Evolutionary conservation across 768 basidiomycete species (phyloP), one percentile per base, ranked within the genome.

Genomic region (Obba rivulosa): DNA sequence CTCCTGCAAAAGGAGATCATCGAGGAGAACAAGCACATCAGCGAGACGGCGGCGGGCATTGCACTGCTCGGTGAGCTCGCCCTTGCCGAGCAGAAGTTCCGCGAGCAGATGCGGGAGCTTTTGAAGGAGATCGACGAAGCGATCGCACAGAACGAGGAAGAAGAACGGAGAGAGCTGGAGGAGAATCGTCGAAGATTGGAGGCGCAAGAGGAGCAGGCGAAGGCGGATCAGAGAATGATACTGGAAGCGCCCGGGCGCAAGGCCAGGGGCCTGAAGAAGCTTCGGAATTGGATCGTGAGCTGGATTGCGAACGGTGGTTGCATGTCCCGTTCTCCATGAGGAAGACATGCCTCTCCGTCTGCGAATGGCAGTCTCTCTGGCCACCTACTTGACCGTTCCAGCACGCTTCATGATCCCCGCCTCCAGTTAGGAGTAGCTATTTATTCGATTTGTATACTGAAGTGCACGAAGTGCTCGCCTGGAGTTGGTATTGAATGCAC

Each of bases 101-200:
- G 20, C 2, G 39, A 34, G 39, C 41, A 62, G 31, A 31, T 54
- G 34, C 25, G 46, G 21, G 50, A 49, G 0, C 45, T 65, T 20
- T 50, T 50, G 34, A 43, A 53, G 25, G 63, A 64, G 8, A 48
- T 64, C 25, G 38, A 46, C 20, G 49, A 54, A n/a, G 49, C 28
- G 14, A 54, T 31, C 23, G 10, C 16, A 23, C 9, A 45, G 40
- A 43, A 46, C 13, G 34, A 49, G 9, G n/a, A 34, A 17, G 42
- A 39, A 74, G 75, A 49, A 2, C 79, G 79, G 78, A 70, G 66
- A 4, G 63, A 67, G 52, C 68, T 78, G 21, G 64, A 63, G 38
- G 54, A 53, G 34, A 62, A 66, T 43, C 22, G 66, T 13, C 74
- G 72, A 3, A 21, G 34, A 34, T 3, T 49, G 13, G 34, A 43